These are phyloP conservation scores for Colletotrichum lini DNA, from an alignment of 2,329 filamentous ascomycete species.

Conservation along the genomic window DNA sequence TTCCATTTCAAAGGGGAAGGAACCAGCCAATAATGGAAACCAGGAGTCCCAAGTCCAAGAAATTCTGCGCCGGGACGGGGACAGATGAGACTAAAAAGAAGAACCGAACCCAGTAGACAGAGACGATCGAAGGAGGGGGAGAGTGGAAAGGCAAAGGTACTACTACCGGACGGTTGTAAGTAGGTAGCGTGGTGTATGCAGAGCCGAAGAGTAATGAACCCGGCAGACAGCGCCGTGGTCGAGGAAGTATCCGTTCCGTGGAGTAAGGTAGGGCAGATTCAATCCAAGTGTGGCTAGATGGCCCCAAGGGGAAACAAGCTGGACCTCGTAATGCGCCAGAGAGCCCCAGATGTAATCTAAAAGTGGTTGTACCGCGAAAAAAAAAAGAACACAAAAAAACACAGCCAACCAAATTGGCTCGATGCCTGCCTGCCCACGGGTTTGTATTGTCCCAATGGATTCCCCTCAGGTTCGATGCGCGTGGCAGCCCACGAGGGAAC, in stretches of 20 bases:
- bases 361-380: slow-evolving; percentile 32
- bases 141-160: slow-evolving; percentile 8
- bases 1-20: slow-evolving; percentile 15
- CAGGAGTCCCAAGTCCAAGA: slow-evolving; percentile 20
- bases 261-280: slow-evolving; percentile 41
- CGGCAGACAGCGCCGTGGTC: slow-evolving; percentile 28
- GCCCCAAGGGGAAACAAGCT: slow-evolving; percentile 36
- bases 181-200: slow-evolving; percentile 7
- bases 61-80: slow-evolving; percentile 28
- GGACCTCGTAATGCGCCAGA: slow-evolving; percentile 36
- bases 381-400: neutral
- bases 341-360: slow-evolving; percentile 42
- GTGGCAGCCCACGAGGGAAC: slow-evolving; percentile 29
- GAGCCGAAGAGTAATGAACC: slow-evolving; percentile 34
- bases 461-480: slow-evolving; percentile 19
- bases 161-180: slow-evolving; percentile 12
- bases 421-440: slow-evolving; percentile 29
- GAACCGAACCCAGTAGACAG: slow-evolving; percentile 27
- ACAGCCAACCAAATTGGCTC: slow-evolving; percentile 9
- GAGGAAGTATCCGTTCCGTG: slow-evolving; percentile 40
- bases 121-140: slow-evolving; percentile 6
- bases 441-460: slow-evolving; percentile 27
- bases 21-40: slow-evolving; percentile 26
- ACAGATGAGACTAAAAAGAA: slow-evolving; percentile 33
- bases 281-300: slow-evolving; percentile 39